phyloP scores from a whole-genome alignment of 495 filamentous ascomycete genomes.

The Terfezia boudieri region DNA sequence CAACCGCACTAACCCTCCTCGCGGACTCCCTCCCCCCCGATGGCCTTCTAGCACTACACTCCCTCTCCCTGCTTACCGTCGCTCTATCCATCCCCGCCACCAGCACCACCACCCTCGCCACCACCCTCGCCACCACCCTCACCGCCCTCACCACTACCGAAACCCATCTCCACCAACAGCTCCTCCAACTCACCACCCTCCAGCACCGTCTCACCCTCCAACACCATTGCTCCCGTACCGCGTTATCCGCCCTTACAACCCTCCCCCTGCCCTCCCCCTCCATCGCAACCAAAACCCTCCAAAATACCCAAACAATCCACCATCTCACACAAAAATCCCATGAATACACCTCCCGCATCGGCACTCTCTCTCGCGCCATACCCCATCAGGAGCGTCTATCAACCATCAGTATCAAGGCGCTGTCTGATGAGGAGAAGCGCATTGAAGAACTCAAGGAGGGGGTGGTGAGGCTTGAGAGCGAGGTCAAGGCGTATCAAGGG shows the following conservation, averaged over 20 bases:
- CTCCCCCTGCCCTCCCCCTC: conserved; percentile 6
- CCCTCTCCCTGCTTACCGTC: background rate
- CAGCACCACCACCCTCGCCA: background rate
- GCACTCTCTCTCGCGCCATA: conserved; percentile 22
- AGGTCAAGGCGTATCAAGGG: conserved; percentile 38
- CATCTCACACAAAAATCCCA: conserved; percentile 25
- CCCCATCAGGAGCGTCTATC: background rate
- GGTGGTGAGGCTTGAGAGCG: conserved; percentile 33
- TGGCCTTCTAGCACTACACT: background rate
- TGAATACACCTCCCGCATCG: conserved; percentile 30
- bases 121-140: conserved; percentile 8
- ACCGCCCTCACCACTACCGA: conserved; percentile 11
- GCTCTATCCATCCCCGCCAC: background rate
- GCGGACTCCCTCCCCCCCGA: background rate
- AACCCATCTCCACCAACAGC: conserved; percentile 10
- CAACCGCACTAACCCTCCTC: background rate
- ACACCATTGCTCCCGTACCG: conserved; percentile 3
- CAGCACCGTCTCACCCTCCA: conserved; percentile 16
- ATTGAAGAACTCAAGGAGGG: conserved; percentile 31
- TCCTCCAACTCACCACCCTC: conserved; percentile 6
- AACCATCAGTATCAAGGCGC: conserved; percentile 21
- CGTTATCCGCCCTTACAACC: conserved; percentile 9
- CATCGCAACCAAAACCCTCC: conserved; percentile 8
- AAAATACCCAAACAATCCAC: conserved; percentile 11
- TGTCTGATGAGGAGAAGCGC: conserved; percentile 28